phyloP scores from a whole-genome alignment of 2,329 filamentous ascomycete species.

The Penicillium sp. region DNA sequence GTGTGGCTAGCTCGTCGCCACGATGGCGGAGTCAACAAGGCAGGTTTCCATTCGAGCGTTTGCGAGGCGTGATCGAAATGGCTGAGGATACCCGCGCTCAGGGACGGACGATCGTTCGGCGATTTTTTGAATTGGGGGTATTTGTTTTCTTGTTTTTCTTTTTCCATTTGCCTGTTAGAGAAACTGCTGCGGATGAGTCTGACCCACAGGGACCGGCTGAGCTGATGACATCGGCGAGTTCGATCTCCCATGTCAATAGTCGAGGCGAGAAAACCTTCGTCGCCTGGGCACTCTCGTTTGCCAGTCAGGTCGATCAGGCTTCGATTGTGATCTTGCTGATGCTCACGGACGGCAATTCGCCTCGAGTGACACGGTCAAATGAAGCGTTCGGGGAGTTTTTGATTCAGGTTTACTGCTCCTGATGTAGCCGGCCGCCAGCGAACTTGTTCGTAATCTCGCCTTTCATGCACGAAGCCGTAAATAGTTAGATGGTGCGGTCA shows the following conservation, averaged over 20 bases:
- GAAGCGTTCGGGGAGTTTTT: neutral
- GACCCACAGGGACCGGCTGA: neutral
- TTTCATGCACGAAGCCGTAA: constrained; percentile 63
- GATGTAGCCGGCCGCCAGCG: constrained; percentile 41
- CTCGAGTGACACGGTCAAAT: constrained; percentile 19
- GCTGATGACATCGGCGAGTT: neutral
- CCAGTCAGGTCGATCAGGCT: constrained; percentile 56
- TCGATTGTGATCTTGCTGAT: constrained; percentile 52
- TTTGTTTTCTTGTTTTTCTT: neutral
- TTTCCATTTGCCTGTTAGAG: constrained; percentile 4
- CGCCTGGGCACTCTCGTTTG: constrained; percentile 38
- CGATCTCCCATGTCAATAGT: constrained; percentile 1
- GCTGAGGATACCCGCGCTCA: constrained; percentile 10
- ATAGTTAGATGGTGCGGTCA: constrained; percentile 50
- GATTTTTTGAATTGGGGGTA: neutral
- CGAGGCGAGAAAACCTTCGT: constrained; percentile 27
- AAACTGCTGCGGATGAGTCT: constrained; percentile 8
- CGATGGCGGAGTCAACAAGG: constrained; percentile 76
- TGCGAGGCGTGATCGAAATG: constrained; percentile 15
- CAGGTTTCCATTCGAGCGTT: constrained; percentile 66
- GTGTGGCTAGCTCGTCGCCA: constrained; percentile 68
- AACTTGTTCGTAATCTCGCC: constrained; percentile 55
- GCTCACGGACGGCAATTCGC: constrained; percentile 42
- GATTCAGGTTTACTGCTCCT: neutral
- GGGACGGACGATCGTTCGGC: constrained; percentile 2